A percentile compares a stretch with the other conserved stretches of the same genome.
Evolutionary conservation across 1,284 basidiomycete species (phyloP).

Genomic region (Ustilago xerochloae): DNA sequence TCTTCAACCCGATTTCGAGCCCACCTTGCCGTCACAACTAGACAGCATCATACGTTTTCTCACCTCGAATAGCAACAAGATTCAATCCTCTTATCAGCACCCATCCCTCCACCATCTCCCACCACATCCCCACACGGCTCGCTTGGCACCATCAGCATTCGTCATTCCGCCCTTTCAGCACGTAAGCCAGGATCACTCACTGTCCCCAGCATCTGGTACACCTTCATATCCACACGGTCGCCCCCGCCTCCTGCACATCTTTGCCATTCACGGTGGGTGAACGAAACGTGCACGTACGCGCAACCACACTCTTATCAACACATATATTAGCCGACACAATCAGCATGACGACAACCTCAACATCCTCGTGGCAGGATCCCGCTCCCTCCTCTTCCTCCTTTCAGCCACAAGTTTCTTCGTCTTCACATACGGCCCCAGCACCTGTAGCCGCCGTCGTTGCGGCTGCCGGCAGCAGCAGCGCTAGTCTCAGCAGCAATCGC

Average conservation of each 20-base stretch:
- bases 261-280: neutral
- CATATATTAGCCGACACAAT: neutral
- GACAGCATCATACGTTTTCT: neutral
- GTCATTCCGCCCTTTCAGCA: neutral
- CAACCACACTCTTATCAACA: neutral
- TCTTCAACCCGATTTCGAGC: neutral
- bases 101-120: neutral
- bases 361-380: constrained; percentile 12
- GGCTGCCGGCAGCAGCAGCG: neutral
- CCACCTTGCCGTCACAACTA: neutral
- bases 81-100: neutral
- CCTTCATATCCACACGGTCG: neutral
- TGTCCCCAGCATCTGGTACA: neutral
- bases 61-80: neutral
- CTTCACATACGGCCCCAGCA: constrained; percentile 1
- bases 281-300: neutral
- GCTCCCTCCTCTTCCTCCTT: constrained; percentile 1
- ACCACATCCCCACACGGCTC: neutral
- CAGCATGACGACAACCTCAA: constrained; percentile 10
- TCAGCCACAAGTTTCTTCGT: constrained; percentile 3
- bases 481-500: constrained; percentile 11
- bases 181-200: neutral
- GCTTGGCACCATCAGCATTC: neutral
- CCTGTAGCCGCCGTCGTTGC: neutral
- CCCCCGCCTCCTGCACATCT: neutral